phyloP scores from a whole-genome alignment of 331 rosid genomes.

The Ulmus americana region DNA sequence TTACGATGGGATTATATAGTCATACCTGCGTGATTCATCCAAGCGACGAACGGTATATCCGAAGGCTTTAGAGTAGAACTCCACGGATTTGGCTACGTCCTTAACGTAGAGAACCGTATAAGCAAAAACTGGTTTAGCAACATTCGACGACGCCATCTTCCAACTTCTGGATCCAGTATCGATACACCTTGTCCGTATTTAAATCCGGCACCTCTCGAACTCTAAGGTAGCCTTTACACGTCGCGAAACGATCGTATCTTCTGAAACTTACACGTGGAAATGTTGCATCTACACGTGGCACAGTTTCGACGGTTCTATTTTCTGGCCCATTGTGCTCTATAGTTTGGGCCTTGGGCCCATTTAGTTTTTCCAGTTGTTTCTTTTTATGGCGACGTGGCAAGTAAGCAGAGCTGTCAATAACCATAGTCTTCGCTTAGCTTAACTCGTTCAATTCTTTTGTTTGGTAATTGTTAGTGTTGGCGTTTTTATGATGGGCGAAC shows the following conservation, averaged over 20 bases:
- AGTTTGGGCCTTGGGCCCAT: not conserved
- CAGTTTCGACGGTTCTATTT: not conserved
- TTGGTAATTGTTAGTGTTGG: no score
- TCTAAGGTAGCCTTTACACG: not conserved
- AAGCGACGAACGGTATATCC: constrained; percentile 63
- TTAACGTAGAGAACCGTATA: constrained; percentile 60
- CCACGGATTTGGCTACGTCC: constrained; percentile 60
- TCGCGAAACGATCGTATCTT: not conserved
- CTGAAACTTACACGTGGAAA: constrained; percentile 25
- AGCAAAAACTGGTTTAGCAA: constrained; percentile 37
- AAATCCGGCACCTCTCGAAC: no score
- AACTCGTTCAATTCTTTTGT: not conserved
- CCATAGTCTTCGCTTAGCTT: not conserved
- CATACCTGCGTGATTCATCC: constrained; percentile 61
- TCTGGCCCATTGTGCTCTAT: not conserved
- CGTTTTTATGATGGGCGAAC: no score
- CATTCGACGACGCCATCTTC: constrained; percentile 34
- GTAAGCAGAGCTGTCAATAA: not conserved
- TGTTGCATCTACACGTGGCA: constrained; percentile 28
- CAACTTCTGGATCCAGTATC: no score
- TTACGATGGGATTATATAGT: not conserved
- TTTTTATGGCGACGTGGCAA: not conserved
- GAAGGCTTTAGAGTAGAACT: constrained; percentile 67
- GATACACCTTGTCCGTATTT: no score
- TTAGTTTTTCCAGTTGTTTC: not conserved